Percentiles rank a stretch among this genome's conserved stretches.
These are phyloP conservation scores for Globisporangium apiculatum DNA, from an alignment of 352 stramenopile genomes.

Conservation along the genomic window DNA sequence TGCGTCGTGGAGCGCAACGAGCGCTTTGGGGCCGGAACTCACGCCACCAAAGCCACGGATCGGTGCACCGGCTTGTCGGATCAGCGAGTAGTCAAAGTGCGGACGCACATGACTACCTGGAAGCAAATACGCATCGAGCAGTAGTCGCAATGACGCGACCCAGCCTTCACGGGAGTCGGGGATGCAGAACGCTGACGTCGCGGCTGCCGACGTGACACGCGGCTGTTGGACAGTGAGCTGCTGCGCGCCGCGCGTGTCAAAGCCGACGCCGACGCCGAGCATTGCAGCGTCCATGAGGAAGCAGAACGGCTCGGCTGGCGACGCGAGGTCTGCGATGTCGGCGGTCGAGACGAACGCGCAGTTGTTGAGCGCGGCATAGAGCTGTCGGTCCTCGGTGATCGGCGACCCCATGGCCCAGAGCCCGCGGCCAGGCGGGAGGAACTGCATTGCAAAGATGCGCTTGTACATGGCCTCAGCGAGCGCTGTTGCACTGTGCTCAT, in stretches of 20 bases:
- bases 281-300: constrained; percentile 95
- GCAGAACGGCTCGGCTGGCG: constrained; percentile 81
- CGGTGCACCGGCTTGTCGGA: constrained; percentile 74
- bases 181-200: constrained; percentile 22
- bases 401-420: constrained; percentile 93
- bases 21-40: constrained; percentile 70
- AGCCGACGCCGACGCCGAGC: constrained; percentile 91
- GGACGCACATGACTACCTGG: constrained; percentile 15
- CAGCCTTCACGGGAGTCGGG: constrained; percentile 77
- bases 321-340: constrained; percentile 47
- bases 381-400: constrained; percentile 78
- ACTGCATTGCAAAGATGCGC: constrained; percentile 94
- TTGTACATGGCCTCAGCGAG: constrained; percentile 87
- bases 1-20: constrained; percentile 65
- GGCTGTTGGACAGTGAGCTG: constrained; percentile 32
- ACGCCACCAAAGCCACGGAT: constrained; percentile 90
- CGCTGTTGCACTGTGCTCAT: constrained; percentile 40
- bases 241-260: constrained; percentile 88
- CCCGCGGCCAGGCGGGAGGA: constrained; percentile 87
- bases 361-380: constrained; percentile 91
- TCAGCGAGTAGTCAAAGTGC: constrained; percentile 78
- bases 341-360: constrained; percentile 90
- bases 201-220: constrained; percentile 15
- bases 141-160: constrained; percentile 76
- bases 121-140: constrained; percentile 86